phyloP scores from a whole-genome alignment of 441 rosid species.

The Capsella rubella region DNA sequence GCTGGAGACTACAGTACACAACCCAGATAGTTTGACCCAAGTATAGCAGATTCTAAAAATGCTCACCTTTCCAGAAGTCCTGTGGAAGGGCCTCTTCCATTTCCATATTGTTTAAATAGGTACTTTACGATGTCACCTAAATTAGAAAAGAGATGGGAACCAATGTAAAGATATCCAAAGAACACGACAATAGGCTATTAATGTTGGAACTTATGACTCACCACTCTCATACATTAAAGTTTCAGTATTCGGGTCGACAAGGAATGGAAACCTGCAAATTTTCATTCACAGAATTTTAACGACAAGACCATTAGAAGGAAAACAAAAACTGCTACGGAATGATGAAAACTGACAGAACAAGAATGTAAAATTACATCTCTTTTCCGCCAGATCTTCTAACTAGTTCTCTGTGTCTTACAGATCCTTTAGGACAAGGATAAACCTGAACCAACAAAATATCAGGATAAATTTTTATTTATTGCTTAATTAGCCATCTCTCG shows the following conservation, averaged over 20 bases:
- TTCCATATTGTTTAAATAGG: constrained; percentile 77
- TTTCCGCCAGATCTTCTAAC: constrained; percentile 78
- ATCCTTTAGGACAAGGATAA: constrained; percentile 93
- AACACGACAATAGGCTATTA: constrained; percentile 12
- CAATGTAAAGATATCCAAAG: constrained; percentile 21
- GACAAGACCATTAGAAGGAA: background rate
- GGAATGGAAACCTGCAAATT: constrained; percentile 79
- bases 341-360: constrained; percentile 8
- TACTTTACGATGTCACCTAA: constrained; percentile 83
- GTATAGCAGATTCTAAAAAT: constrained; percentile 16
- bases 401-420: constrained; percentile 76
- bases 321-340: background rate
- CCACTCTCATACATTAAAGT: constrained; percentile 85
- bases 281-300: background rate
- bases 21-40: constrained; percentile 3
- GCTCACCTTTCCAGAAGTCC: constrained; percentile 79
- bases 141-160: constrained; percentile 21
- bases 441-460: constrained; percentile 53
- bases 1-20: background rate
- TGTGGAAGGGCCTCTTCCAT: constrained; percentile 65
- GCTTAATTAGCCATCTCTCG: background rate
- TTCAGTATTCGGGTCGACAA: constrained; percentile 72
- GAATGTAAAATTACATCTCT: constrained; percentile 63
- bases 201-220: constrained; percentile 43
- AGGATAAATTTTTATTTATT: constrained; percentile 25